These are phyloP conservation scores for Sporisorium reilianum DNA, from an alignment of 1,284 basidiomycete genomes.

Conservation along the genomic window DNA sequence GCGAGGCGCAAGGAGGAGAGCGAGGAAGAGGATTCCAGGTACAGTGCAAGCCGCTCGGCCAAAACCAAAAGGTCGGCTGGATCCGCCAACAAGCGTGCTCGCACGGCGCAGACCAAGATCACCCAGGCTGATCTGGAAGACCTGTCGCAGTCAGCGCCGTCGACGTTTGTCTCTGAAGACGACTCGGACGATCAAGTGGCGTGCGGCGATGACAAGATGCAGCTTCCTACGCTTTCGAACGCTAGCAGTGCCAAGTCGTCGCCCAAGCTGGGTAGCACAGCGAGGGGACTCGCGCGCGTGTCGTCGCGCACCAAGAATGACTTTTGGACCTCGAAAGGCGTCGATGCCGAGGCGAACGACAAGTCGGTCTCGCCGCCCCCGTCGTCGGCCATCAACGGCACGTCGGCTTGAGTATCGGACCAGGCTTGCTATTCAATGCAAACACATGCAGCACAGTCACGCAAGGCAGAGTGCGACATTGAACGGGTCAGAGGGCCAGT, in stretches of 20 bases:
- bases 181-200: slow-evolving; percentile 31
- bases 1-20: background rate
- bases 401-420: background rate
- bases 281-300: slow-evolving; percentile 27
- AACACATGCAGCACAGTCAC: background rate
- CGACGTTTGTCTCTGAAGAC: slow-evolving; percentile 47
- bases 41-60: slow-evolving; percentile 32
- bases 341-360: slow-evolving; percentile 17
- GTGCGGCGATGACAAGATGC: slow-evolving; percentile 26
- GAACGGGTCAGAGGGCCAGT: no score
- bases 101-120: slow-evolving; percentile 22
- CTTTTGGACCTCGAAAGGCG: slow-evolving; percentile 47
- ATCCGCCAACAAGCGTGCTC: slow-evolving; percentile 18
- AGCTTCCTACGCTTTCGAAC: slow-evolving; percentile 33
- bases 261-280: slow-evolving; percentile 16
- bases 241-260: slow-evolving; percentile 25
- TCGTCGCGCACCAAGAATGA: slow-evolving; percentile 49
- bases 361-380: slow-evolving; percentile 36
- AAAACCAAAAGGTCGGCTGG: slow-evolving; percentile 8
- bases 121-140: slow-evolving; percentile 44
- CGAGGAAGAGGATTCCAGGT: slow-evolving; percentile 45
- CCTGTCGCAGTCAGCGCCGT: slow-evolving; percentile 45
- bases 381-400: background rate
- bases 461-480: background rate
- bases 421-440: background rate